Percentiles rank a stretch among this genome's conserved stretches.
Conservation (phyloP, 495 filamentous ascomycete genomes). For the Acidomyces sp. region DNA sequence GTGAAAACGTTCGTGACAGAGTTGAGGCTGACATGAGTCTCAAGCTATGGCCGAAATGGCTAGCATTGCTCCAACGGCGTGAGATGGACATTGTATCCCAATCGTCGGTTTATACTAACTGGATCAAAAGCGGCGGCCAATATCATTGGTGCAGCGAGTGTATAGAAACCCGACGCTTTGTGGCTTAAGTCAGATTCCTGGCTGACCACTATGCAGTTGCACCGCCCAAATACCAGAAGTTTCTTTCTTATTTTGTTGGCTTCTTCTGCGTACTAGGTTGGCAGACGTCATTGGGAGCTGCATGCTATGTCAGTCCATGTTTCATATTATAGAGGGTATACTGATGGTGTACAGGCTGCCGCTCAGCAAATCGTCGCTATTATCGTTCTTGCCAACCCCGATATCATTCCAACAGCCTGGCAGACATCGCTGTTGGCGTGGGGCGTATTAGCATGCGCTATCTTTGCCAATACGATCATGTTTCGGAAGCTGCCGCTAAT, state of each 20-base stretch:
- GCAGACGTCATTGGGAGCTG: conserved; percentile 27
- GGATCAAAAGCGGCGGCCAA: conserved; percentile 30
- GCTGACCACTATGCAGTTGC: conserved; percentile 21
- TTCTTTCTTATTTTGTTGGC: conserved; percentile 32
- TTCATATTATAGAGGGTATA: neutral
- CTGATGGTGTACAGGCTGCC: conserved; percentile 12
- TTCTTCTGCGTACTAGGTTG: conserved; percentile 29
- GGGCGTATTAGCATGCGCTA: conserved; percentile 15
- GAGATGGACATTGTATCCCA: neutral
- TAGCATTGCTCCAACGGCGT: neutral
- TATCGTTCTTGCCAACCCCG: conserved; percentile 27
- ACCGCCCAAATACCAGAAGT: conserved; percentile 25
- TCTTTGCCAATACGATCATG: conserved; percentile 23
- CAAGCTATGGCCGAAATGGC: neutral
- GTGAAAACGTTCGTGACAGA: too few relatives aligned
- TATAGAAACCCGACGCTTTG: neutral
- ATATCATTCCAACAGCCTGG: conserved; percentile 20
- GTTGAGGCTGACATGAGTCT: neutral
- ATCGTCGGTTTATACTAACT: neutral
- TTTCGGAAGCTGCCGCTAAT: conserved; percentile 20
- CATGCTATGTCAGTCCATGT: conserved; percentile 15
- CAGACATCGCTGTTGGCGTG: conserved; percentile 21
- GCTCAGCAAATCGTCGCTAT: conserved; percentile 35
- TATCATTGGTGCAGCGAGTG: conserved; percentile 39
- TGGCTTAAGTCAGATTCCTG: neutral